These are phyloP conservation scores for Colletotrichum cereale DNA, from an alignment of 2,329 filamentous ascomycete genomes.

Conservation along the genomic window DNA sequence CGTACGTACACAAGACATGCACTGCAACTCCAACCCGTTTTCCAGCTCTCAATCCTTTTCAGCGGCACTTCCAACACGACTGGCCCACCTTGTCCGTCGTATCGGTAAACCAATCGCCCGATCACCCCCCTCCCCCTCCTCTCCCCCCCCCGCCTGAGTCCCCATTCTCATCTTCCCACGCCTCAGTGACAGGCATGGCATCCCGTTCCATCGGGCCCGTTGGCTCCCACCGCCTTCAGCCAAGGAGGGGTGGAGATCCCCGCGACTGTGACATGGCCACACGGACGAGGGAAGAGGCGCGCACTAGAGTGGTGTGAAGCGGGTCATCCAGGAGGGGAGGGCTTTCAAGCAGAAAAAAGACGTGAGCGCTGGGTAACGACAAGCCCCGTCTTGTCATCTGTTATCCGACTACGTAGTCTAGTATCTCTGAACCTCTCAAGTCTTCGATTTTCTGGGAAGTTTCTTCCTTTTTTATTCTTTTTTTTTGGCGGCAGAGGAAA, in stretches of 20 bases:
- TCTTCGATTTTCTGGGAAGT: neutral
- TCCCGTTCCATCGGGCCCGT: neutral
- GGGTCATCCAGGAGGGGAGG: neutral
- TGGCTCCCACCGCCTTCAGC: conserved; percentile 1
- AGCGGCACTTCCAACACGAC: neutral
- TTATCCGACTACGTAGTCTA: neutral
- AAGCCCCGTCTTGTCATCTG: neutral
- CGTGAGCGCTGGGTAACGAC: neutral
- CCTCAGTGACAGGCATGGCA: neutral
- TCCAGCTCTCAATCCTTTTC: neutral
- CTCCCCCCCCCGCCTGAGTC: neutral
- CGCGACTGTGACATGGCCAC: neutral
- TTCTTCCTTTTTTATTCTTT: neutral
- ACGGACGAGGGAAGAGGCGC: neutral
- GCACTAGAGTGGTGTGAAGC: neutral
- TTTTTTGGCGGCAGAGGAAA: too few relatives aligned
- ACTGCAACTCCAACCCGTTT: neutral
- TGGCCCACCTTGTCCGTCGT: neutral
- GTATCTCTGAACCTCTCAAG: neutral
- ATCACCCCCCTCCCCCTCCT: neutral
- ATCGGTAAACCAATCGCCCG: neutral
- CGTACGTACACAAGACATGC: neutral
- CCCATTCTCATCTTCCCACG: neutral
- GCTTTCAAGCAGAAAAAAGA: neutral
- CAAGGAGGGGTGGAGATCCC: neutral